Conservation (phyloP, 257 asterid species). For the Solanum paucissectum region DNA sequence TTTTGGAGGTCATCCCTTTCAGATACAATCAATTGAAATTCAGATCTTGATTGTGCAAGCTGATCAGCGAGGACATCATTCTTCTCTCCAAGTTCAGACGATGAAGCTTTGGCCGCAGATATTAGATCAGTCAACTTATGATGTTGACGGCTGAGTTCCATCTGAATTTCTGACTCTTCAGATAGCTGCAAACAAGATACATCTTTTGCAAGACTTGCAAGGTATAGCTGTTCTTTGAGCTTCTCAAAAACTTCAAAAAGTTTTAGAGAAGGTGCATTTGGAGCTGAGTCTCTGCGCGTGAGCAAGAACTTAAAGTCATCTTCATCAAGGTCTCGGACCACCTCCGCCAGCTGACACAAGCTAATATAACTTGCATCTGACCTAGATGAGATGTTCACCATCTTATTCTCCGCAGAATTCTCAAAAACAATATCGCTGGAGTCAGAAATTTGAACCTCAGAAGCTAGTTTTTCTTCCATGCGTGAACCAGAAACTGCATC, state of each 20-base stretch:
- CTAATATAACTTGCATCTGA: conserved; percentile 48
- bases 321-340: conserved; percentile 49
- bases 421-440: conserved; percentile 12
- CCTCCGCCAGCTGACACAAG: conserved; percentile 68
- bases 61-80: conserved; percentile 46
- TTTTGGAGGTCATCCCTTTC: conserved; percentile 44
- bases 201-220: conserved; percentile 58
- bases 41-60: conserved; percentile 40
- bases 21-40: conserved; percentile 36
- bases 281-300: conserved; percentile 32
- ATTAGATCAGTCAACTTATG: conserved; percentile 39
- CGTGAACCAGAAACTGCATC: conserved; percentile 15
- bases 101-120: conserved; percentile 31
- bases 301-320: conserved; percentile 53
- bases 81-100: conserved; percentile 38
- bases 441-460: conserved; percentile 18
- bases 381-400: conserved; percentile 44
- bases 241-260: conserved; percentile 38
- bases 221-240: conserved; percentile 71
- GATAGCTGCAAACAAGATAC: conserved; percentile 44
- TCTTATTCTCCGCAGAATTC: conserved; percentile 24
- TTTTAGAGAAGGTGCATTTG: conserved; percentile 13
- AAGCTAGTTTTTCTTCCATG: conserved; percentile 18
- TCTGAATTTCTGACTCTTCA: conserved; percentile 31
- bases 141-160: conserved; percentile 15